phyloP scores from a whole-genome alignment of 352 stramenopile genomes.

The Phytophthora capsici region DNA sequence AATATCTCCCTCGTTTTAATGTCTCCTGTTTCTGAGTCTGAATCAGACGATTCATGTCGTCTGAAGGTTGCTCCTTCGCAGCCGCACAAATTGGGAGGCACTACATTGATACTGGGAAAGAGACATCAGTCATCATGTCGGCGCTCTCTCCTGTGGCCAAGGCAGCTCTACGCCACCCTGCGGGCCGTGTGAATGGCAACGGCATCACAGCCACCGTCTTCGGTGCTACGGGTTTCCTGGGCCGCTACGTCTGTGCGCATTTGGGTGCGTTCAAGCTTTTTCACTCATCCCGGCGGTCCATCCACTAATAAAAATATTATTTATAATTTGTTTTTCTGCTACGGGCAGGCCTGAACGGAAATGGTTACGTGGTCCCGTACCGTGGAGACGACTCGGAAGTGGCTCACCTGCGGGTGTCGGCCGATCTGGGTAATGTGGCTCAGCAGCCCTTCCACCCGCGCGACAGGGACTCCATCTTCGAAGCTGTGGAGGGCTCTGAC shows the following conservation, averaged over 20 bases:
- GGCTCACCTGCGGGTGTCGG: constrained; percentile 94
- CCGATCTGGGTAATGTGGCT: constrained; percentile 92
- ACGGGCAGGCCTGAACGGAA: constrained; percentile 64
- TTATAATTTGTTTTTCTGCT: background rate
- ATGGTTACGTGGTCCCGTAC: constrained; percentile 89
- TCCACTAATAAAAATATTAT: constrained; percentile 4
- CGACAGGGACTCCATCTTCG: constrained; percentile 93
- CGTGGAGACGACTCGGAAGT: constrained; percentile 94
- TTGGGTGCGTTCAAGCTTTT: constrained; percentile 80
- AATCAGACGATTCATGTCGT: constrained; percentile 3
- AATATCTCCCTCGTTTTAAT: background rate
- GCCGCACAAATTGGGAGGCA: constrained; percentile 11
- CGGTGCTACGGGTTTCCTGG: constrained; percentile 94
- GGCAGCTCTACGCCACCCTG: constrained; percentile 77
- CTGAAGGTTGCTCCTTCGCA: constrained; percentile 25
- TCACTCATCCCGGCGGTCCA: constrained; percentile 17
- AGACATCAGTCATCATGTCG: constrained; percentile 57
- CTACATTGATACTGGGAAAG: constrained; percentile 18
- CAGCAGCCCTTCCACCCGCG: constrained; percentile 84
- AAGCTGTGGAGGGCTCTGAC: constrained; percentile 93
- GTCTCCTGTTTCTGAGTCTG: background rate
- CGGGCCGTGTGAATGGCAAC: constrained; percentile 72
- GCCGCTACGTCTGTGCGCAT: constrained; percentile 94
- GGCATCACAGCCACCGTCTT: constrained; percentile 96
- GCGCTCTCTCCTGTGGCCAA: constrained; percentile 80